Conservation (phyloP, 306 rosid genomes). For the Malus orientalis region DNA sequence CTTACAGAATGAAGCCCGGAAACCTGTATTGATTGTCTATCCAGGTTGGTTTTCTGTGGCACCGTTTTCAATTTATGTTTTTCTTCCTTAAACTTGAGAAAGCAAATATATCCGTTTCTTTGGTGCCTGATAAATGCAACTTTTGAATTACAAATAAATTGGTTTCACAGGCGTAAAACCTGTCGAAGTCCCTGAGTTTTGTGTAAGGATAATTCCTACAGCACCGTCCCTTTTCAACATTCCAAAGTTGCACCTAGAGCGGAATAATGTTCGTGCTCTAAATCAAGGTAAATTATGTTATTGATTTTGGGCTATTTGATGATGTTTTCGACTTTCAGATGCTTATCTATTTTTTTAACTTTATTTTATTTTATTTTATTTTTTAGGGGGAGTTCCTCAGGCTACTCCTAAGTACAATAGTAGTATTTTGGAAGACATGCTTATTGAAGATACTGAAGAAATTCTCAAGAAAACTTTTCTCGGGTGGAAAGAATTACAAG, state of each 20-base stretch:
- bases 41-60: slow-evolving; percentile 47
- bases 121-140: neutral
- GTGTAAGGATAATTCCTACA: slow-evolving; percentile 59
- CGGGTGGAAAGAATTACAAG: slow-evolving; percentile 67
- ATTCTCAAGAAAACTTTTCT: slow-evolving; percentile 37
- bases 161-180: slow-evolving; percentile 38
- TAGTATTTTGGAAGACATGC: slow-evolving; percentile 88
- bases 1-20: slow-evolving; percentile 74
- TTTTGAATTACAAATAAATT: slow-evolving; percentile 1
- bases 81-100: neutral
- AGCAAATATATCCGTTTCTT: neutral
- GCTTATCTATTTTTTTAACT: neutral
- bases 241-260: slow-evolving; percentile 49
- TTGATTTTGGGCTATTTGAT: neutral
- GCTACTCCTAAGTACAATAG: slow-evolving; percentile 83
- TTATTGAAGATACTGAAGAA: slow-evolving; percentile 49
- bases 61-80: neutral
- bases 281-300: slow-evolving; percentile 43
- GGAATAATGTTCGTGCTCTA: slow-evolving; percentile 57
- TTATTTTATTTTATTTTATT: neutral
- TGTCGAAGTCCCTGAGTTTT: slow-evolving; percentile 43
- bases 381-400: slow-evolving; percentile 38
- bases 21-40: slow-evolving; percentile 60
- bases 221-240: slow-evolving; percentile 47
- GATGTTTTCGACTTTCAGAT: slow-evolving; percentile 1